phyloP scores from a whole-genome alignment of 768 basidiomycete genomes.

The Arthromyces matolae region DNA sequence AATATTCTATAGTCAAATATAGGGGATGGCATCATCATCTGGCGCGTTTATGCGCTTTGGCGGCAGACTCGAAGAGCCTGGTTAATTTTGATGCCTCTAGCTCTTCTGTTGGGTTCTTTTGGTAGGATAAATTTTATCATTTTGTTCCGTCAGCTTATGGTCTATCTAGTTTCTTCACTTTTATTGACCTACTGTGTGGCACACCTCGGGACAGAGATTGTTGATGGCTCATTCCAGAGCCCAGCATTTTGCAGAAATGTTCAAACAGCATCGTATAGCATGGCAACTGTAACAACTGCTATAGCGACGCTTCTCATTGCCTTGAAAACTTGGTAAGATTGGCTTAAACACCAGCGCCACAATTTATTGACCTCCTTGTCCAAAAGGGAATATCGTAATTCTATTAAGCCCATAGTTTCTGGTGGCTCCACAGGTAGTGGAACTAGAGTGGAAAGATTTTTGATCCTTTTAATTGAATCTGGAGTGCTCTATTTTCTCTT shows the following conservation, averaged over 20 bases:
- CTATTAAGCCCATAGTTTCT: constrained; percentile 5
- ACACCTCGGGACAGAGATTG: constrained; percentile 8
- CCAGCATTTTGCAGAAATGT: constrained; percentile 11
- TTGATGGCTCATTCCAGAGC: constrained; percentile 10
- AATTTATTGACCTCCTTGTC: not conserved
- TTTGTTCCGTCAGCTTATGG: not conserved
- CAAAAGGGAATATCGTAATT: constrained; percentile 9
- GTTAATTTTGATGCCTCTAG: constrained; percentile 1
- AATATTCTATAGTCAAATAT: constrained; percentile 3
- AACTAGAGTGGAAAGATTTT: constrained; percentile 7
- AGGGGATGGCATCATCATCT: constrained; percentile 10
- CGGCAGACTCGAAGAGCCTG: not conserved
- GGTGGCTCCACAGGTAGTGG: not conserved
- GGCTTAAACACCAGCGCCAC: not conserved
- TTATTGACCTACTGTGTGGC: constrained; percentile 10
- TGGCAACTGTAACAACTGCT: constrained; percentile 10
- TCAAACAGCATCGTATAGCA: constrained; percentile 8
- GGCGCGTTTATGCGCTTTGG: constrained; percentile 13
- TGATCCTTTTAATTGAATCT: constrained; percentile 11
- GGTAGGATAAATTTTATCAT: not conserved
- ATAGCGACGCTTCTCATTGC: constrained; percentile 10
- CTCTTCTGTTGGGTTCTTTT: constrained; percentile 6
- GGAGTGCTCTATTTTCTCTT: constrained; percentile 12
- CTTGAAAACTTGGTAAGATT: constrained; percentile 9
- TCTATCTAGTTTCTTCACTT: not conserved